phyloP scores from a whole-genome alignment of 108 stramenopile genomes.

The Skeletonema costatum region DNA sequence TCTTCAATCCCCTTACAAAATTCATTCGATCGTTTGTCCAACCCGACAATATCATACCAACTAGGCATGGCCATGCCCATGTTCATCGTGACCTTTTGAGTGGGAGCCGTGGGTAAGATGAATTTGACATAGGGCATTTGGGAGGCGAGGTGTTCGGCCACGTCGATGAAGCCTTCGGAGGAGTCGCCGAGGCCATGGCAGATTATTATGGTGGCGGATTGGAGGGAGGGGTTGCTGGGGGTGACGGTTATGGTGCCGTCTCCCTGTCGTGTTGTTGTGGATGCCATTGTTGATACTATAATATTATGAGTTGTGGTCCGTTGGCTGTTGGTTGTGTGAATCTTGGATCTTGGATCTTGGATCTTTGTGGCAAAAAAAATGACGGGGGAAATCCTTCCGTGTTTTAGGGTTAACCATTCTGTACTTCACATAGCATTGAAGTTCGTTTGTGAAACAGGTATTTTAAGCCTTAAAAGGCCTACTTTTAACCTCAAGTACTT shows the following conservation, averaged over 20 bases:
- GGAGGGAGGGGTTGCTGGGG: constrained; percentile 71
- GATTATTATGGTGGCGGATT: constrained; percentile 79
- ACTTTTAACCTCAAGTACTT: too few relatives aligned
- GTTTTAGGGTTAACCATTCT: too few relatives aligned
- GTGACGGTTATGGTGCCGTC: constrained; percentile 70
- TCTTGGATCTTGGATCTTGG: too few relatives aligned
- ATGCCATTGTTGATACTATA: constrained; percentile 14
- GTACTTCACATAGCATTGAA: too few relatives aligned
- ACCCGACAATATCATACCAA: constrained; percentile 92
- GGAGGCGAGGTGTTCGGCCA: constrained; percentile 66
- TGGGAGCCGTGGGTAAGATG: constrained; percentile 91
- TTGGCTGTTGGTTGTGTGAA: too few relatives aligned
- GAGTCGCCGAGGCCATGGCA: constrained; percentile 95
- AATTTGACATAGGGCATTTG: constrained; percentile 83
- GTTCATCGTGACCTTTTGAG: constrained; percentile 91
- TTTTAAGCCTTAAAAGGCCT: too few relatives aligned
- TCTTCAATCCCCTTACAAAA: constrained; percentile 84
- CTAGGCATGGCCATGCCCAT: constrained; percentile 89
- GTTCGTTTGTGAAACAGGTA: too few relatives aligned
- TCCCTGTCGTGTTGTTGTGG: constrained; percentile 56
- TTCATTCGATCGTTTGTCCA: constrained; percentile 88
- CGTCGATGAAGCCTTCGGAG: constrained; percentile 78
- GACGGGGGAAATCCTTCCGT: too few relatives aligned
- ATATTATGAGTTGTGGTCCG: too few relatives aligned
- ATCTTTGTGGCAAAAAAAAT: too few relatives aligned